Conservation (phyloP, 129 eudicot species). For the Centrapalus pauciflorus region DNA sequence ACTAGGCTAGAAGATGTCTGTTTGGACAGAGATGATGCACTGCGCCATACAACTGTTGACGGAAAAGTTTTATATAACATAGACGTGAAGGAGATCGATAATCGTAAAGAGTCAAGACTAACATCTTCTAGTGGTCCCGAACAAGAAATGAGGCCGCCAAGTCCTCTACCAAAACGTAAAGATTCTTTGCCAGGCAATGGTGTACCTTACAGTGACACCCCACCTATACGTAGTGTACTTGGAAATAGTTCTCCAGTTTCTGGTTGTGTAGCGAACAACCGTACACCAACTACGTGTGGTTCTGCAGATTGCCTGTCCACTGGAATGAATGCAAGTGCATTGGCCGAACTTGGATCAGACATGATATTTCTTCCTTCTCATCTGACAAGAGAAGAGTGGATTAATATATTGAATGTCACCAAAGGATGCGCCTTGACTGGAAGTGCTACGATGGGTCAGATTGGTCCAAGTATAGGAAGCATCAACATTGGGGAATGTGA, state of each 20-base stretch:
- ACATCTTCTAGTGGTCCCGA: conserved; percentile 11
- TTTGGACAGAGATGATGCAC: conserved; percentile 39
- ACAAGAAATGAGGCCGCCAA: conserved; percentile 8
- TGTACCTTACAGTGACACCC: conserved; percentile 17
- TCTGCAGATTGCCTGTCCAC: neutral
- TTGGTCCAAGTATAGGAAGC: conserved; percentile 69
- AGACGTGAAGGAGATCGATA: conserved; percentile 31
- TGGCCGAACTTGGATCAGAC: conserved; percentile 42
- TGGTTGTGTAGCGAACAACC: conserved; percentile 13
- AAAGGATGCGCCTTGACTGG: conserved; percentile 64
- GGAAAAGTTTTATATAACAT: conserved; percentile 28
- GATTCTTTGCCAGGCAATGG: conserved; percentile 3
- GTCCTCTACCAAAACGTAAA: neutral
- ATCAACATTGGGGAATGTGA: conserved; percentile 75
- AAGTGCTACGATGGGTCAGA: conserved; percentile 60
- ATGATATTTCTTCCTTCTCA: conserved; percentile 56
- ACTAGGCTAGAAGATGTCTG: conserved; percentile 47
- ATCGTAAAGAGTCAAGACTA: conserved; percentile 23
- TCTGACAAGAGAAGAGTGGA: conserved; percentile 68
- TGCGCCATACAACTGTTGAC: conserved; percentile 26
- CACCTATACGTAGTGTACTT: conserved; percentile 20
- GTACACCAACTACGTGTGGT: conserved; percentile 10
- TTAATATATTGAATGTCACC: conserved; percentile 45
- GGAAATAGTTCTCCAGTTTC: conserved; percentile 6
- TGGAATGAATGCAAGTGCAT: conserved; percentile 23